Conservation (phyloP, 2,329 filamentous ascomycete genomes). For the Pseudocercospora pini-densiflorae region DNA sequence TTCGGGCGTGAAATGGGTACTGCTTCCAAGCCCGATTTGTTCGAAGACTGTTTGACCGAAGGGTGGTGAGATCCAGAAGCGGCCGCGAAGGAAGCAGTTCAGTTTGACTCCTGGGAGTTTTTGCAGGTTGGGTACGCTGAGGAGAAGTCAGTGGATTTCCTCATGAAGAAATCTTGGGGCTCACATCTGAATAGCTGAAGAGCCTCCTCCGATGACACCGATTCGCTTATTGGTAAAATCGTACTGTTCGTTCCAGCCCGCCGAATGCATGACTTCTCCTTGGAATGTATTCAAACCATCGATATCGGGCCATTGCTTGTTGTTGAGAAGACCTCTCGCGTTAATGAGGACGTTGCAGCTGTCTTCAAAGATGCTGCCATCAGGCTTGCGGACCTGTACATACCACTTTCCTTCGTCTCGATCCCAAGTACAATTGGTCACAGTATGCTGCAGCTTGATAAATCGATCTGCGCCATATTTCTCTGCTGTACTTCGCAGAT, state of each 20-base stretch:
- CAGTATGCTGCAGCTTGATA: constrained; percentile 38
- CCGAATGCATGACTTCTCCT: constrained; percentile 45
- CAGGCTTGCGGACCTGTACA: constrained; percentile 18
- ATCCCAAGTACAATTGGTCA: constrained; percentile 25
- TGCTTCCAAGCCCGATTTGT: constrained; percentile 45
- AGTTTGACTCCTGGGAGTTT: constrained; percentile 46
- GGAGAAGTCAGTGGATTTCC: not conserved
- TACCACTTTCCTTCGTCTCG: constrained; percentile 25
- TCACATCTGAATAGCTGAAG: constrained; percentile 46
- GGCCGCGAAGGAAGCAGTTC: constrained; percentile 67
- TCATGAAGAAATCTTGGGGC: not conserved
- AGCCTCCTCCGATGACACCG: constrained; percentile 48
- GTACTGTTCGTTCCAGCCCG: constrained; percentile 41
- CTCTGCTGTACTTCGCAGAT: constrained; percentile 22
- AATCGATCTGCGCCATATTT: constrained; percentile 29
- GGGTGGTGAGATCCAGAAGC: constrained; percentile 68
- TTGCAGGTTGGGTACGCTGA: constrained; percentile 43
- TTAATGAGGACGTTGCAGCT: constrained; percentile 27
- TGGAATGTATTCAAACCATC: constrained; percentile 46
- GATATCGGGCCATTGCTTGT: constrained; percentile 28
- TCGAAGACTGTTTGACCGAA: constrained; percentile 44
- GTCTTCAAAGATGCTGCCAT: constrained; percentile 21
- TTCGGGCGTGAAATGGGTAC: constrained; percentile 58
- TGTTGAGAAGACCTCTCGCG: constrained; percentile 27
- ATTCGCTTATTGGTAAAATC: constrained; percentile 43